Base-by-base conservation (phyloP, 306 rosid genomes). In the Pyrus betulifolia region DNA sequence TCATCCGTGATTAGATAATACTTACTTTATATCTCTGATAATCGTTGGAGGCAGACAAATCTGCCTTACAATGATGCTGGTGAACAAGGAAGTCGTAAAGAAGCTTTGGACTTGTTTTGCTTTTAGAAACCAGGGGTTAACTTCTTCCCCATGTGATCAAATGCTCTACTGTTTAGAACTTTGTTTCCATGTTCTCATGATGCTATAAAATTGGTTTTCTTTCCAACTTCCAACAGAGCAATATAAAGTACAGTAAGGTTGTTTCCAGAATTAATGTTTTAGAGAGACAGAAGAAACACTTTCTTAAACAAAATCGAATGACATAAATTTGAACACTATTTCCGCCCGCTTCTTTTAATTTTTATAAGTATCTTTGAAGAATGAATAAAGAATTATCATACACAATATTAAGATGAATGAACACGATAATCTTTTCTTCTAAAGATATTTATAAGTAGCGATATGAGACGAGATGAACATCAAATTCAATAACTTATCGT, bases 1-100 rank as follows among this genome's bases (percentile, higher is more conserved):
- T 8, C 60, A 77, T 40, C 82, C 76, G 82, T 82, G 85, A 82
- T 40, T 17, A 13, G 30, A 22, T 11, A 31, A 30, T 40, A 22
- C 5, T 15, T 58, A 31, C 6, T 45, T 42, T 45, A 35, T 74
- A 21, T 19, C 15, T 21, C 13, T 8, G 38, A 11, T 33, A 4
- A 10, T 38, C 28, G 21, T 66, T 6, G 18, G 10, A 21, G 25
- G 28, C 18, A 19, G 27, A 35, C 51, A 66, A 65, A 33, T 35
- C 40, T 19, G 49, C 25, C 27, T 4, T 21, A 19, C 69, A 65
- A 17, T 33, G 69, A 63, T 63, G 18, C 68, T 17, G 19, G 44
- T 14, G 13, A 45, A 44, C 13, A 69, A 23, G 22, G 17, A 44
- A 69, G 59, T 21, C 59, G 15, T 15, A 46, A 44, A 46, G 57